Percentiles rank a stretch among this genome's conserved stretches.
These are phyloP conservation scores for Zygosaccharomyces pseudobailii DNA, from an alignment of 1,139 yeast species.

Conservation along the genomic window DNA sequence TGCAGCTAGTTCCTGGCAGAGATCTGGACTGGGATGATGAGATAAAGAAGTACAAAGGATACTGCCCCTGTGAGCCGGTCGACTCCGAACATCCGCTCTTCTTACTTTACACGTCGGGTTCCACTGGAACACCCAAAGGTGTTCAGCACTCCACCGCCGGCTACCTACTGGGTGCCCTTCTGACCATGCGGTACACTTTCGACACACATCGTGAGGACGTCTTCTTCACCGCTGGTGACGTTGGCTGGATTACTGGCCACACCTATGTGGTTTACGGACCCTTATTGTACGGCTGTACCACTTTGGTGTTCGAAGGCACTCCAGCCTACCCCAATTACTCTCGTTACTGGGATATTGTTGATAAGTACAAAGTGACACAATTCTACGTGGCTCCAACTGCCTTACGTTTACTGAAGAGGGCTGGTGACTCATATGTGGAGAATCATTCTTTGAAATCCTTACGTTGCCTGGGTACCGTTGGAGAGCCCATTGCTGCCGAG, in stretches of 20 bases:
- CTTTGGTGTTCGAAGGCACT: constrained; percentile 81
- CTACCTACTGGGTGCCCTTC: constrained; percentile 62
- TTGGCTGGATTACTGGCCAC: constrained; percentile 90
- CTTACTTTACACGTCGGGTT: constrained; percentile 91
- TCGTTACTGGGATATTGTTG: constrained; percentile 81
- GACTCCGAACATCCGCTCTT: constrained; percentile 90
- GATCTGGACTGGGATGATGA: constrained; percentile 85
- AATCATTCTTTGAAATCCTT: constrained; percentile 60
- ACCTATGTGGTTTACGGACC: constrained; percentile 83
- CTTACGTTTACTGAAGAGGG: constrained; percentile 73
- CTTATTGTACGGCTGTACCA: constrained; percentile 68
- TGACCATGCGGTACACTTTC: constrained; percentile 70
- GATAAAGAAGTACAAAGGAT: constrained; percentile 65
- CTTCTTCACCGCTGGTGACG: constrained; percentile 80
- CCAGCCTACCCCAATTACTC: constrained; percentile 79
- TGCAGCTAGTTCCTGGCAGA: constrained; percentile 57
- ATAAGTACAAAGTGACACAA: constrained; percentile 70
- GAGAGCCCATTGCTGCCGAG: constrained; percentile 90
- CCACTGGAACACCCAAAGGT: constrained; percentile 97
- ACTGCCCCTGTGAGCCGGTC: constrained; percentile 82
- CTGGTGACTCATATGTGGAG: constrained; percentile 66
- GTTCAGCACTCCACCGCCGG: constrained; percentile 87
- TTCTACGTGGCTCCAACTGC: constrained; percentile 92
- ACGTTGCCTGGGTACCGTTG: constrained; percentile 78
- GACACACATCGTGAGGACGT: constrained; percentile 70